Percentiles rank a stretch among this genome's conserved stretches.
phyloP scores from a whole-genome alignment of 495 filamentous ascomycete genomes.

The Schizothecium vesticola region DNA sequence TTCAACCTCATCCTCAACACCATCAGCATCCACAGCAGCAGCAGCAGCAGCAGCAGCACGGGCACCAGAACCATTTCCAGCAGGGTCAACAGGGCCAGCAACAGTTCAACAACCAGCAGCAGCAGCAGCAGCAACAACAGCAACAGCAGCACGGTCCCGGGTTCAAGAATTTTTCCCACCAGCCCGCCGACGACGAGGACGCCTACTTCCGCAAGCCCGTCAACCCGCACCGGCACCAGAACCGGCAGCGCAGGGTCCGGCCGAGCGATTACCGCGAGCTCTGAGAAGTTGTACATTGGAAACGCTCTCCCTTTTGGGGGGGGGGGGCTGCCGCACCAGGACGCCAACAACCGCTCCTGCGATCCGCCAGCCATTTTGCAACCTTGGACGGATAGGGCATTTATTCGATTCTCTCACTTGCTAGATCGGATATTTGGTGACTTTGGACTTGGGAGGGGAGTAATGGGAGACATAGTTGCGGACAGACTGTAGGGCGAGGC shows the following conservation, averaged over 20 bases:
- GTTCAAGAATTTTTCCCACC: slow-evolving; percentile 51
- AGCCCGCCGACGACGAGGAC: slow-evolving; percentile 80
- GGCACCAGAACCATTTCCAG: slow-evolving; percentile 26
- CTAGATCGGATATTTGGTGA: not conserved
- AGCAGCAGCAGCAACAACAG: slow-evolving; percentile 25
- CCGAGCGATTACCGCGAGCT: slow-evolving; percentile 87
- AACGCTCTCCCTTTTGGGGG: not conserved
- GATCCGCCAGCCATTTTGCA: too few relatives aligned
- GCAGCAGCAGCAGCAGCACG: slow-evolving; percentile 17
- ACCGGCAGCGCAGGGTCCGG: slow-evolving; percentile 66
- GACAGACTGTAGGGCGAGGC: not conserved
- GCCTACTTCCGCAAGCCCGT: slow-evolving; percentile 95
- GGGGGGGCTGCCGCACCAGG: not conserved
- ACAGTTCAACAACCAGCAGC: slow-evolving; percentile 12
- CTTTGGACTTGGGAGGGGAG: not conserved
- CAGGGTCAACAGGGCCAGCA: slow-evolving; percentile 26
- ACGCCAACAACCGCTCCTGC: too few relatives aligned
- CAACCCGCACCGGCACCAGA: slow-evolving; percentile 87
- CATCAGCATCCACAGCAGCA: too few relatives aligned
- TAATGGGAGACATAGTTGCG: not conserved
- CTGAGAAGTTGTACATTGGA: slow-evolving; percentile 31
- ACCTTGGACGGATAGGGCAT: too few relatives aligned
- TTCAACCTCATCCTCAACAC: slow-evolving; percentile 20
- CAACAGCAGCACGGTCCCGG: slow-evolving; percentile 16
- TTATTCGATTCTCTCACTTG: too few relatives aligned